A percentile compares a stretch with the other conserved stretches of the same genome.
These are phyloP conservation scores for Fusarium algeriense DNA, from an alignment of 2,329 filamentous ascomycete species.

Conservation along the genomic window DNA sequence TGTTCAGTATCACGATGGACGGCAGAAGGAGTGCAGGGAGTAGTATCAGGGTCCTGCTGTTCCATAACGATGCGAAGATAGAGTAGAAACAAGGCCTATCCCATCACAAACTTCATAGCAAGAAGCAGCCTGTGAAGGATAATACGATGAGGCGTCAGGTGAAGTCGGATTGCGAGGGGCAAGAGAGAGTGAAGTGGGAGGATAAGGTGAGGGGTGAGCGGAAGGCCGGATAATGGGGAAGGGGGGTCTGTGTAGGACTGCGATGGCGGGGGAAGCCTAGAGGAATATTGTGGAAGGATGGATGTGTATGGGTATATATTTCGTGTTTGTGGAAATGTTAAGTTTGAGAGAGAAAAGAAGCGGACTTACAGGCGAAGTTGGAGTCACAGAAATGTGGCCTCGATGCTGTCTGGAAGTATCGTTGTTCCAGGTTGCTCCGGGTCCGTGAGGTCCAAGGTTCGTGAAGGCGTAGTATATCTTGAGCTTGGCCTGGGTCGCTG, in stretches of 20 bases:
- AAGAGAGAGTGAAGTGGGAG: constrained; percentile 36
- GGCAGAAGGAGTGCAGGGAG: constrained; percentile 46
- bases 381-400: constrained; percentile 22
- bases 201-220: constrained; percentile 45
- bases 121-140: constrained; percentile 38
- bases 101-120: constrained; percentile 46
- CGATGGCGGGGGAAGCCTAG: constrained; percentile 33
- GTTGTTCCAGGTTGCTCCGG: constrained; percentile 35
- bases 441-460: constrained; percentile 18
- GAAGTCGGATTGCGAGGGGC: constrained; percentile 44
- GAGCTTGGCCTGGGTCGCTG: constrained; percentile 22
- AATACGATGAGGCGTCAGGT: constrained; percentile 36
- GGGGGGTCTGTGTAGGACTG: constrained; percentile 37
- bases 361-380: constrained; percentile 35
- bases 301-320: constrained; percentile 15
- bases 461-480: constrained; percentile 37
- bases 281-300: constrained; percentile 10
- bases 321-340: constrained; percentile 19
- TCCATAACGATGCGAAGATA: constrained; percentile 63
- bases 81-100: constrained; percentile 47
- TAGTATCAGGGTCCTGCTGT: constrained; percentile 54
- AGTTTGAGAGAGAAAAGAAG: constrained; percentile 7
- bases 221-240: constrained; percentile 45
- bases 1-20: constrained; percentile 50
- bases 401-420: constrained; percentile 30